Evolutionary conservation across 2,329 filamentous ascomycete genomes (phyloP), one percentile per base, ranked within the genome.

Genomic region (Ascochyta clinopodiicola): DNA sequence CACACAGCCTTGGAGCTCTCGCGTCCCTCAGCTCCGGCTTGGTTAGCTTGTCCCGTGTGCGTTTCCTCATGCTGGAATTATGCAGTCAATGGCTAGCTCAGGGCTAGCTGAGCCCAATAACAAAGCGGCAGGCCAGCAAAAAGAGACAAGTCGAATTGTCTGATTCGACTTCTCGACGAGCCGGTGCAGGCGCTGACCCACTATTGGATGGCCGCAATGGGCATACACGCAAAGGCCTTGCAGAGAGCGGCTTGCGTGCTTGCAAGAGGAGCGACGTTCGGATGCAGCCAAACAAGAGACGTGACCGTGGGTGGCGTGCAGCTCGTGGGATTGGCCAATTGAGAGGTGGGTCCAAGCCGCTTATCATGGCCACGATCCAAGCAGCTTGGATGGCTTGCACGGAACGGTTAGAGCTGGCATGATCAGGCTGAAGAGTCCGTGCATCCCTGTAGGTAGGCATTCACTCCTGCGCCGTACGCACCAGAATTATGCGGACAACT

Each of bases 11-110:
- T 8, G 25, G 25, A 48, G 40, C 27, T 47, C 36, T 51, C 29
- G 29, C 29, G 6, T 12, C 29, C 29, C 29, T 13, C 29, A 15
- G 52, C 46, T 38, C 38, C 46, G 46, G 42, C 46, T 17, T 38
- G 25, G 44, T 48, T 67, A 66, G 63, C 57, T 60, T 64, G 68
- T 77, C 75, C 73, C 72, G 75, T 77, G 73, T 72, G 70, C 64
- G 66, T 59, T 64, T 68, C 49, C 64, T 71, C 66, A 77, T 78
- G 77, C 74, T 63, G 67, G 65, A 56, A 57, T 61, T 51, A 64
- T 69, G 69, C 69, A 69, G 61, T 54, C 61, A 45, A 50, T 44
- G 44, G 44, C 56, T 69, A 68, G 68, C 51, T 59, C 34, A 44
- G 48, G 57, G 39, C 59, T 53, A 56, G 46, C 27, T 29, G 36